Base-by-base conservation (phyloP, 2,329 filamentous ascomycete genomes). In the Thermothelomyces thermophilus region DNA sequence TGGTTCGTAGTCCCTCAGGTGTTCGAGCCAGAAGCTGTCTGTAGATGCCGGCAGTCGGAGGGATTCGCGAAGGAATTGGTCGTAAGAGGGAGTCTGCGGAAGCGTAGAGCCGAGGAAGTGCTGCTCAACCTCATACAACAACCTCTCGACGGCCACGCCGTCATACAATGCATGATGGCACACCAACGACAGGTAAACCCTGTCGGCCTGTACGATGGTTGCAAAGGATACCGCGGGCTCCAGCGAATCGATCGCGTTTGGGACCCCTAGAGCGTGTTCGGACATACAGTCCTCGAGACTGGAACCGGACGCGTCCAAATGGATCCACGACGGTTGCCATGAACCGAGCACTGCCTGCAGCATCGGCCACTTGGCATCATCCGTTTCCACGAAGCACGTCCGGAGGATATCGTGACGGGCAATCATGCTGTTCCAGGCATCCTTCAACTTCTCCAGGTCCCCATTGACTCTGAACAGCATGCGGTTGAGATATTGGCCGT, bases 161-260 rank as follows among this genome's bases (percentile, higher is more conserved):
- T 96, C 90, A 59, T 95, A 95, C 0, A 95, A 70, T 2, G 88
- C 87, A 67, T 96, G 90, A 59, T 95, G 90, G 58, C 71, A 82
- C 33, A 73, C 65, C 42, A 75, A 75, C 0, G 71, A 83, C 1
- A 75, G 59, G 37, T 73, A 74, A 0, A 51, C 44, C 0, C 54
- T 61, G 0, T 58, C 62, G 5, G 59, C 58, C 1, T 65, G 58
- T 9, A 57, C 55, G 19, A 80, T 65, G 0, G 73, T 45, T 0
- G 70, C 73, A 43, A 75, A 67, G 4, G 70, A 76, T 10, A 73
- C 64, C 1, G 72, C 76, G 8, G 72, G 74, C 3, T 56, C 62
- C 13, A 66, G 62, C 0, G 72, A 73, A 41, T 80, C 70, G 5
- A 81, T 52, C 0, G 67, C 60, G 2, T 64, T 58, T 0, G 69